Percentiles rank a stretch among this genome's conserved stretches.
These are phyloP conservation scores for Ogataea nakhonphanomensis DNA, from an alignment of 805 yeast genomes.

Conservation along the genomic window DNA sequence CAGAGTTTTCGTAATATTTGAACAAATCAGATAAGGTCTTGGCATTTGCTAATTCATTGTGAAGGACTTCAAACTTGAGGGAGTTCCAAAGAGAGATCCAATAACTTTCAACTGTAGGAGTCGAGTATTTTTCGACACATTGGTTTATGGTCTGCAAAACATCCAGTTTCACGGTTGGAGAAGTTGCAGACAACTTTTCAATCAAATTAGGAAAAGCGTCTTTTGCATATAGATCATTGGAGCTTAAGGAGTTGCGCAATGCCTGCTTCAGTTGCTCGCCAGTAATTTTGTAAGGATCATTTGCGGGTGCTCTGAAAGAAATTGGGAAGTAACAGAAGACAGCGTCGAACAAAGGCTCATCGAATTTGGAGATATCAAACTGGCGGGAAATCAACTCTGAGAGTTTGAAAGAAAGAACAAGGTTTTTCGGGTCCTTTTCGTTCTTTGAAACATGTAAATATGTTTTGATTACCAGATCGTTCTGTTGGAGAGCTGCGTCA, in stretches of 20 bases:
- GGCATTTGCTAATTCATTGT: conserved; percentile 50
- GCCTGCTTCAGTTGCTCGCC: conserved; percentile 63
- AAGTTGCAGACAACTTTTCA: conserved; percentile 75
- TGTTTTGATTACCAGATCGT: conserved; percentile 46
- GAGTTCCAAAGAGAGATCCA: conserved; percentile 87
- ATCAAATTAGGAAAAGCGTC: conserved; percentile 75
- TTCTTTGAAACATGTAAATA: conserved; percentile 73
- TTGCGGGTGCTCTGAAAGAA: conserved; percentile 86
- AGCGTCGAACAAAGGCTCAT: conserved; percentile 78
- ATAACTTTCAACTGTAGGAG: conserved; percentile 46
- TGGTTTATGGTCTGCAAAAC: conserved; percentile 58
- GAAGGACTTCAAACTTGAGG: conserved; percentile 82
- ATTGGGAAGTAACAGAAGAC: conserved; percentile 96
- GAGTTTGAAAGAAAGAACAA: conserved; percentile 64
- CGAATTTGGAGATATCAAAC: conserved; percentile 39
- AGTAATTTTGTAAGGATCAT: conserved; percentile 82
- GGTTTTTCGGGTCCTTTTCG: conserved; percentile 92
- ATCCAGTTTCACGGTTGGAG: conserved; percentile 70
- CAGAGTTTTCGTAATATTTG: conserved; percentile 31
- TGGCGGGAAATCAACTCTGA: conserved; percentile 43
- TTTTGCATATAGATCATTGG: conserved; percentile 59
- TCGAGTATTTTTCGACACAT: conserved; percentile 53
- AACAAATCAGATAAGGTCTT: conserved; percentile 26
- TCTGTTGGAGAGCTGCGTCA: conserved; percentile 24
- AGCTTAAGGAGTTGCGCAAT: conserved; percentile 59